phyloP scores from a whole-genome alignment of 1,284 basidiomycete species.

The Fistulinella cinereoalba region DNA sequence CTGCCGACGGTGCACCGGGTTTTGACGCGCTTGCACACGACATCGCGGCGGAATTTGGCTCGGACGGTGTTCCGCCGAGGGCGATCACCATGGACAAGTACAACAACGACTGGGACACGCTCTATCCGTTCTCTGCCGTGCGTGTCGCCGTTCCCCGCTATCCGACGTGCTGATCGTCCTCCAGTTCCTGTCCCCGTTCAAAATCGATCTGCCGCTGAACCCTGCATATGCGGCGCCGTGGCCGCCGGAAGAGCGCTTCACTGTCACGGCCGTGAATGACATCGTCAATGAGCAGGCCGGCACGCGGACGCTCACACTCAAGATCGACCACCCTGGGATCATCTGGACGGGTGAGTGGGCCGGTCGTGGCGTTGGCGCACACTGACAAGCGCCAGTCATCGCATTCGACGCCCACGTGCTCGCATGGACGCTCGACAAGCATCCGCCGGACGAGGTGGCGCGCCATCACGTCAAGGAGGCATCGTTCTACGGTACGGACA shows the following conservation, averaged over 20 bases:
- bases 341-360: conserved; percentile 76
- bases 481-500: conserved; percentile 74
- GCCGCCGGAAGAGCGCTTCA: conserved; percentile 48
- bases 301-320: conserved; percentile 70
- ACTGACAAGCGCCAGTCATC: conserved; percentile 49
- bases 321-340: conserved; percentile 78
- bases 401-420: conserved; percentile 92
- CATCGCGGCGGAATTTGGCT: conserved; percentile 61
- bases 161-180: conserved; percentile 4
- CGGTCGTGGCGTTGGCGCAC: neutral
- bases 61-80: conserved; percentile 40
- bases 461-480: conserved; percentile 92
- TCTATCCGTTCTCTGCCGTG: conserved; percentile 85
- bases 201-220: conserved; percentile 59
- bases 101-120: conserved; percentile 80
- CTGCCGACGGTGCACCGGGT: conserved; percentile 82
- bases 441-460: conserved; percentile 68
- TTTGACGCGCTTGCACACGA: conserved; percentile 61
- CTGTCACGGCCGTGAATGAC: conserved; percentile 61
- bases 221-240: conserved; percentile 54
- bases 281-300: conserved; percentile 53
- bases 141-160: conserved; percentile 19
- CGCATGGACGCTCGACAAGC: conserved; percentile 78
- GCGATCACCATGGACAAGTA: conserved; percentile 60
- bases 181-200: conserved; percentile 78